Conservation (phyloP, 352 stramenopile species). For the Phytophthora vignae region DNA sequence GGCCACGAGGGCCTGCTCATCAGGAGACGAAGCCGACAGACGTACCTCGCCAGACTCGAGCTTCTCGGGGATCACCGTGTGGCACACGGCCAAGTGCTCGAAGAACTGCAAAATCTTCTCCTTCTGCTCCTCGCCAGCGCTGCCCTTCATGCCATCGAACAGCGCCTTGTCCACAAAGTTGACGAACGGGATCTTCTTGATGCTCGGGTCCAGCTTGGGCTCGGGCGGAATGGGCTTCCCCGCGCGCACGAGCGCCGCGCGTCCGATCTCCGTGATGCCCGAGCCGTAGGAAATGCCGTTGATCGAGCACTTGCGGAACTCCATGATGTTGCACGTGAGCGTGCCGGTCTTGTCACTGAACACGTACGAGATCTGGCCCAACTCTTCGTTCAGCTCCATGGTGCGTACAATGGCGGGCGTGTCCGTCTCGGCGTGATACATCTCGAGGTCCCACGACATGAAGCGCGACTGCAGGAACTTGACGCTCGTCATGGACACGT, state of each 20-base stretch:
- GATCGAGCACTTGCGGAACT: conserved; percentile 94
- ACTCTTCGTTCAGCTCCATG: conserved; percentile 92
- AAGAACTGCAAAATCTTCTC: conserved; percentile 81
- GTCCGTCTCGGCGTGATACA: conserved; percentile 93
- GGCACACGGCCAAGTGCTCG: conserved; percentile 84
- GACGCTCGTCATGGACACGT: conserved; percentile 93
- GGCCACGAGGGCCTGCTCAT: conserved; percentile 87
- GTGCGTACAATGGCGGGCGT: conserved; percentile 87
- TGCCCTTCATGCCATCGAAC: conserved; percentile 69
- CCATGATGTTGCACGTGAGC: conserved; percentile 98
- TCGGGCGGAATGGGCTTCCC: conserved; percentile 71
- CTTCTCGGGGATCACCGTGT: conserved; percentile 83
- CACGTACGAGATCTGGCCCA: conserved; percentile 95
- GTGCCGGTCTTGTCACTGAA: conserved; percentile 99
- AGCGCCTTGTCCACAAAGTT: conserved; percentile 82
- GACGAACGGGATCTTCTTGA: conserved; percentile 72
- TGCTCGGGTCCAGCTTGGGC: conserved; percentile 61
- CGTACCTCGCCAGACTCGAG: conserved; percentile 71
- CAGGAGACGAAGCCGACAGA: conserved; percentile 80
- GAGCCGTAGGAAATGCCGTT: conserved; percentile 92
- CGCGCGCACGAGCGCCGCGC: conserved; percentile 63
- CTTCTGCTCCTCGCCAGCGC: conserved; percentile 49
- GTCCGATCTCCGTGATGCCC: conserved; percentile 83
- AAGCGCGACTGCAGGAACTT: conserved; percentile 89
- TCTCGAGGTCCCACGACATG: conserved; percentile 90